Percentiles rank a stretch among this genome's conserved stretches.
Conservation (phyloP, 139 green algal genomes). For the Haematococcus lacustris region DNA sequence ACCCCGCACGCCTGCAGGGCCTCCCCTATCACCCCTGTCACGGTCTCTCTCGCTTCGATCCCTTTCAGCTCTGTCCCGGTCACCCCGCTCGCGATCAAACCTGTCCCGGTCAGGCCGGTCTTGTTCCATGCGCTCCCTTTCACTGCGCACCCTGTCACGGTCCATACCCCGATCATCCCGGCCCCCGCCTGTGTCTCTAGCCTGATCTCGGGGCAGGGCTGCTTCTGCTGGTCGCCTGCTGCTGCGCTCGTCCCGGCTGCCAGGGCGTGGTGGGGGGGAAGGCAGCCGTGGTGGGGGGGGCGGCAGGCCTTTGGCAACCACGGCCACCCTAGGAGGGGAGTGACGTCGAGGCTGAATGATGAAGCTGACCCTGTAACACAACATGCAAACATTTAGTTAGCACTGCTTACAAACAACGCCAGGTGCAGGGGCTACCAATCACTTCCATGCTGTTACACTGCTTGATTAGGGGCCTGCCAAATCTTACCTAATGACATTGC, state of each 20-base stretch:
- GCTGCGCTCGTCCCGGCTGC: not conserved
- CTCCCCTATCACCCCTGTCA: too few relatives aligned
- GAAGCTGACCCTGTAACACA: not conserved
- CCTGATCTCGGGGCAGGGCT: too few relatives aligned
- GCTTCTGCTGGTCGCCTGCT: not conserved
- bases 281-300: not conserved
- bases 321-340: not conserved
- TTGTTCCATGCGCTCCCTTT: not conserved
- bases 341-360: not conserved
- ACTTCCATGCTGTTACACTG: not conserved
- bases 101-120: not conserved
- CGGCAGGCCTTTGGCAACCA: not conserved
- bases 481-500: constrained; percentile 51
- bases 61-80: not conserved
- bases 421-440: not conserved
- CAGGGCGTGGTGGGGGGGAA: not conserved
- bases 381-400: too few relatives aligned
- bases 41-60: not conserved
- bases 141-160: not conserved
- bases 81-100: not conserved
- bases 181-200: not conserved
- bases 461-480: not conserved
- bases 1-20: too few relatives aligned
- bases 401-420: too few relatives aligned
- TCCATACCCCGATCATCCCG: not conserved